Conservation (phyloP, 108 stramenopile species). For the Nitzschia sp. region DNA sequence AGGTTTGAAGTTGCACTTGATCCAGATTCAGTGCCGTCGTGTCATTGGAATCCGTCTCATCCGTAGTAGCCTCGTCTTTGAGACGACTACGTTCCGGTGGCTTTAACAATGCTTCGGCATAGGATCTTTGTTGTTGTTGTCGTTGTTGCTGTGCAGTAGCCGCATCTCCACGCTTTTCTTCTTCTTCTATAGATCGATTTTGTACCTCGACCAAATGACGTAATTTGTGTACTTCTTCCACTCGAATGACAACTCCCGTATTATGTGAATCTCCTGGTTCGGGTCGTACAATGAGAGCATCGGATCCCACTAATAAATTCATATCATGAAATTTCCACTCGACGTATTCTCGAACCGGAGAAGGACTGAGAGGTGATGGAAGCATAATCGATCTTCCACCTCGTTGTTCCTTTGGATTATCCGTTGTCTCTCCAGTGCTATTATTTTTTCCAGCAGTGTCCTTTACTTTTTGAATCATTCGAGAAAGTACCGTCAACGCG, state of each 20-base stretch:
- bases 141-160: not conserved
- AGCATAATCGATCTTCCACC: slow-evolving; percentile 29
- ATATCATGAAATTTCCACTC: slow-evolving; percentile 79
- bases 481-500: slow-evolving; percentile 14
- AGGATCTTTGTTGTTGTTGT: slow-evolving; percentile 22
- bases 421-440: not conserved
- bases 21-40: slow-evolving; percentile 32
- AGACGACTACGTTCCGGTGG: not conserved
- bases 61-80: not conserved
- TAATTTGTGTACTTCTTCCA: slow-evolving; percentile 59
- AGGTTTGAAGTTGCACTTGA: slow-evolving; percentile 64
- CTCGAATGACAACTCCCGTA: slow-evolving; percentile 47
- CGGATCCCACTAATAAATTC: slow-evolving; percentile 74
- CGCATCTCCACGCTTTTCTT: not conserved
- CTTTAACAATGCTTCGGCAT: slow-evolving; percentile 35
- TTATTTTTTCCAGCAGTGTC: slow-evolving; percentile 3
- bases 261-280: not conserved
- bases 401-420: not conserved
- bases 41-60: not conserved
- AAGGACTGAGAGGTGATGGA: slow-evolving; percentile 41
- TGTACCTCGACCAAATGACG: slow-evolving; percentile 35
- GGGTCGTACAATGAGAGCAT: slow-evolving; percentile 53
- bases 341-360: slow-evolving; percentile 58
- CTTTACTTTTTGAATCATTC: slow-evolving; percentile 7
- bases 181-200: slow-evolving; percentile 3